These are phyloP conservation scores for Cenchrus americanus DNA, from an alignment of 176 grass and related monocot genomes.

Conservation along the genomic window DNA sequence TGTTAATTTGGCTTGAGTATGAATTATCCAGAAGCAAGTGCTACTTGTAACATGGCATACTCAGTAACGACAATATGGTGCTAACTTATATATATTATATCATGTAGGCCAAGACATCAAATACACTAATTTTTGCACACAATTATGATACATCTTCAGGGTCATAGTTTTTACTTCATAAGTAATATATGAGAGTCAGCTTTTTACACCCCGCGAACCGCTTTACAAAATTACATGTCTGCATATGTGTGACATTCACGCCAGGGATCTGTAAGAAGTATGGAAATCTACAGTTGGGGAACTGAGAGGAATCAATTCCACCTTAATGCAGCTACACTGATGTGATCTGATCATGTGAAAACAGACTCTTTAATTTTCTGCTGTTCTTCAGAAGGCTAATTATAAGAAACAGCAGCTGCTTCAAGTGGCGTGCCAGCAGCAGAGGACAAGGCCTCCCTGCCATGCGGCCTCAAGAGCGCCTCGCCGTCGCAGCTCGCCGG, in stretches of 20 bases:
- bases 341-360: background rate
- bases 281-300: background rate
- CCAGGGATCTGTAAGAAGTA: no score
- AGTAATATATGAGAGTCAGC: background rate
- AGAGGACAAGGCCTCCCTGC: slow-evolving; percentile 61
- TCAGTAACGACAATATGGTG: no score
- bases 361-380: background rate
- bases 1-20: background rate
- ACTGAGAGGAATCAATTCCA: background rate
- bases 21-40: background rate
- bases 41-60: background rate
- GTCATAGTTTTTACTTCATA: background rate
- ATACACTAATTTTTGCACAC: background rate
- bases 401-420: slow-evolving; percentile 41
- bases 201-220: background rate
- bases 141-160: background rate
- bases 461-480: slow-evolving; percentile 61
- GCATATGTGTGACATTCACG: background rate
- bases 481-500: slow-evolving; percentile 59
- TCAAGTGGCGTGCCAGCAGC: slow-evolving; percentile 25
- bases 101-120: background rate
- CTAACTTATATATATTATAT: background rate
- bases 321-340: background rate
- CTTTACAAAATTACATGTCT: slow-evolving; percentile 2
- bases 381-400: background rate